Evolutionary conservation across 495 filamentous ascomycete genomes (phyloP), one percentile per base, ranked within the genome.

Genomic region (Aspergillus sparsus): DNA sequence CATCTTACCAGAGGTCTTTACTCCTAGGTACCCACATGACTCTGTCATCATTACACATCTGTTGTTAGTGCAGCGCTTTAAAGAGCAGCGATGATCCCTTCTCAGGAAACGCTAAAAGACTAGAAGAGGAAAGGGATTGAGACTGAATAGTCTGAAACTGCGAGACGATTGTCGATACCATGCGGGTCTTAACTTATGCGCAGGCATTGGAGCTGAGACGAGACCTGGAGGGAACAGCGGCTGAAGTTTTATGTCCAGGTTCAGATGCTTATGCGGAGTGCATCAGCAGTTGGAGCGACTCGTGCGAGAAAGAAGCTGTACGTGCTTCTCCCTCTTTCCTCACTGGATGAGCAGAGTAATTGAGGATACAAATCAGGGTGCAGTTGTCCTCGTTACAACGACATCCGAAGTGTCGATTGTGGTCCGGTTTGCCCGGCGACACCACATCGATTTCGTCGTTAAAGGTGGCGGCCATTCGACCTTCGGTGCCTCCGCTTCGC

Each of bases 391-490:
- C 5, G 62, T 60, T 34, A 67, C 57, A 5, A 59, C 64, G 8
- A 55, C 58, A 2, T 13, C 62, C 12, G 60, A 69, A 45, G 60
- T 62, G 12, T 52, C 64, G 5, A 55, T 31, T 1, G 67, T 69
- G 3, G 45, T 67, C 15, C 7, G 12, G 11, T 69, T 67, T 53
- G 65, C 65, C 18, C 57, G 49, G 10, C 36, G 51, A 13, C 47
- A 66, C 16, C 53, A 54, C 12, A 54, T 68, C 16, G 49, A 63
- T 6, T 62, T 71, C n/a, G 63, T 53, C 2, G 63, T 71, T 6
- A 49, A 60, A 12, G 60, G 46, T 16, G 66, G 68, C 1, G 59
- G 62, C 1, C 60, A 58, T 42, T 57, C 59, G 12, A 66, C 68
- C 0, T 62, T 39, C 12, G 59, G 55, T 5, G 53, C 63, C 1